Base-by-base conservation (phyloP, 2,329 filamentous ascomycete species). In the Cryphonectria parasitica region DNA sequence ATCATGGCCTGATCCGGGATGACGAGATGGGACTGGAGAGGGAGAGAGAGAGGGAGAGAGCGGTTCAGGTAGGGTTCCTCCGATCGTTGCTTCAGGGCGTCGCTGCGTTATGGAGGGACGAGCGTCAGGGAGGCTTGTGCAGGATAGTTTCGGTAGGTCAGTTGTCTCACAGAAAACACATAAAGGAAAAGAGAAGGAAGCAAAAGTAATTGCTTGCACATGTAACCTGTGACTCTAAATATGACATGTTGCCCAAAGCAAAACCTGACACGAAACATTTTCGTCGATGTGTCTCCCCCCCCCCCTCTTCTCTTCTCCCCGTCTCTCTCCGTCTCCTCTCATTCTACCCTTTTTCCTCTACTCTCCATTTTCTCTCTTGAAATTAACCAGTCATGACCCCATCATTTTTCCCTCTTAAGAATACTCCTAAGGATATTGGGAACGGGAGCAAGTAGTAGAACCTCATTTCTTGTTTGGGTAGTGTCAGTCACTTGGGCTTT, bases 1-100 rank as follows among this genome's bases (percentile, higher is more conserved):
- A 70, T 67, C 52, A 69, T 66, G 67, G 54, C 61, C 63, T 63
- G 67, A 69, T 69, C 19, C 52, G 54, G 52, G 67, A 66, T n/a
- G 31, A 36, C 22, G 36, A 34, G 65, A 67, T 49, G 36, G 49
- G 56, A 28, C 56, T n/a, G 36, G 7, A 49, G 43, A 49, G 3
- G 8, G 19, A 49, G 43, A 49, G 19, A 3, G 45, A n/a, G 45
- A n/a, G 17, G 8, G 45, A 49, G 45, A 49, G 5, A 49, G 45
- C 66, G 43, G 34, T 62, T 28, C 25, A 56, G 52, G 25, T 31
- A 49, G 52, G 25, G 63, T 61, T 61, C n/a, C 10, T 36, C 34
- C 10, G 61, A 4, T 36, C 41, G 3, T 54, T 52, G 49, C 25
- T 56, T 49, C 25, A 49, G 52, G 25, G 52, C 52, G 52, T 54